These are phyloP conservation scores for Trichophyton schoenleinii DNA, from an alignment of 2,329 filamentous ascomycete genomes.

Conservation along the genomic window DNA sequence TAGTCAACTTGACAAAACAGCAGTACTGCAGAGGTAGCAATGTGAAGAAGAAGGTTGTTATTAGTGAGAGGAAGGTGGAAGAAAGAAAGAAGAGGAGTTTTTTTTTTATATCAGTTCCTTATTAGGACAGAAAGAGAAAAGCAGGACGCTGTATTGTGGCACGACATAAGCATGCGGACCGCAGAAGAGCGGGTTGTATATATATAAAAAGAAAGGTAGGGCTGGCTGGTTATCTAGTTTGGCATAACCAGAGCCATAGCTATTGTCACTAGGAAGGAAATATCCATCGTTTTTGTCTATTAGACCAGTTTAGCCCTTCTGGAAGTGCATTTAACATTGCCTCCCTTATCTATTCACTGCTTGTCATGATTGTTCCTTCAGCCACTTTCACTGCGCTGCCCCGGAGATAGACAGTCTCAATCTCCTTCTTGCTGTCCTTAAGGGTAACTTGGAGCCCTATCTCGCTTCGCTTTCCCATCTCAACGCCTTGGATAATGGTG, in stretches of 20 bases:
- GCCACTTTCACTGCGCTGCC: conserved; percentile 14
- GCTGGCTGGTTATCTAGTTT: not conserved
- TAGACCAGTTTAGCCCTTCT: too few relatives aligned
- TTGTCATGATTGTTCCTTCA: conserved; percentile 11
- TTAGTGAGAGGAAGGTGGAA: not conserved
- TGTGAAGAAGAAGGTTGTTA: not conserved
- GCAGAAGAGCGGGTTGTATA: not conserved
- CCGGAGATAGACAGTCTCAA: conserved; percentile 12
- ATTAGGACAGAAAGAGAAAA: not conserved
- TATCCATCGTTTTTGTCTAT: not conserved
- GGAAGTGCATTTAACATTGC: not conserved
- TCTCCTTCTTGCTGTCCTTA: conserved; percentile 18
- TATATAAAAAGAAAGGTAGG: not conserved
- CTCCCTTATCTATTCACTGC: conserved; percentile 5
- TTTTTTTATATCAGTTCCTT: not conserved
- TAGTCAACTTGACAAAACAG: not conserved
- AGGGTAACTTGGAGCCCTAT: conserved; percentile 36
- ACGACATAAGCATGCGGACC: conserved; percentile 2
- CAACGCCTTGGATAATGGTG: conserved; percentile 37
- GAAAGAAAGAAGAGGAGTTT: too few relatives aligned
- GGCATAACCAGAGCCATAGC: not conserved
- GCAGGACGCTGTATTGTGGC: not conserved
- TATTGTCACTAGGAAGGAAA: not conserved
- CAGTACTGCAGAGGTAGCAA: not conserved
- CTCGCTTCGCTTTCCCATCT: conserved; percentile 40